These are phyloP conservation scores for Jaenimonas drosophilae DNA, from an alignment of 208 protist genomes.

Conservation along the genomic window DNA sequence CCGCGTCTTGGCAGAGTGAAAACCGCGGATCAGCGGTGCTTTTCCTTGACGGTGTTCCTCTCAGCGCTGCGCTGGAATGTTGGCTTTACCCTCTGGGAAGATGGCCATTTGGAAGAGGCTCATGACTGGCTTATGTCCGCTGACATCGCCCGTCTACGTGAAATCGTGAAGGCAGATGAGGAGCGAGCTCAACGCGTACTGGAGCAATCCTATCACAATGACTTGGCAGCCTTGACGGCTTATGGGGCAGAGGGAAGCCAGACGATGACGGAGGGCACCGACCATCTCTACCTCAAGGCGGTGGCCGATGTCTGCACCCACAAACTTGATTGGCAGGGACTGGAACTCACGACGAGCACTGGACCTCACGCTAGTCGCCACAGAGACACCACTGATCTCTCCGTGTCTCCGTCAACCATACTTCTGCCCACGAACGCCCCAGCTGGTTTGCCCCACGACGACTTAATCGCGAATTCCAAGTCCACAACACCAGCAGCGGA, in stretches of 20 bases:
- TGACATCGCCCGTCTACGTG: conserved; percentile 23
- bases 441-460: too few relatives aligned
- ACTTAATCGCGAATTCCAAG: too few relatives aligned
- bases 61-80: conserved; percentile 44
- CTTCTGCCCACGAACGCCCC: too few relatives aligned
- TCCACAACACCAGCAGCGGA: too few relatives aligned
- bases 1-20: background rate
- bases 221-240: too few relatives aligned
- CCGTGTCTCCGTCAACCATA: background rate
- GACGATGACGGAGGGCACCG: too few relatives aligned
- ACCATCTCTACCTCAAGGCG: too few relatives aligned
- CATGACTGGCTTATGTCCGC: conserved; percentile 37
- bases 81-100: conserved; percentile 39
- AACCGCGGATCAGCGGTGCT: background rate
- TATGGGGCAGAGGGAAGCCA: background rate
- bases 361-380: too few relatives aligned
- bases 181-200: background rate
- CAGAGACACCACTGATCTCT: background rate
- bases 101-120: conserved; percentile 40
- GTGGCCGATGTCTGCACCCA: too few relatives aligned
- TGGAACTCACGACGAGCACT: too few relatives aligned
- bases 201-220: too few relatives aligned
- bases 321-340: too few relatives aligned
- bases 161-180: background rate
- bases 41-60: conserved; percentile 19